These are phyloP conservation scores for Styphnolobium japonicum DNA, from an alignment of 306 rosid species.

Conservation along the genomic window DNA sequence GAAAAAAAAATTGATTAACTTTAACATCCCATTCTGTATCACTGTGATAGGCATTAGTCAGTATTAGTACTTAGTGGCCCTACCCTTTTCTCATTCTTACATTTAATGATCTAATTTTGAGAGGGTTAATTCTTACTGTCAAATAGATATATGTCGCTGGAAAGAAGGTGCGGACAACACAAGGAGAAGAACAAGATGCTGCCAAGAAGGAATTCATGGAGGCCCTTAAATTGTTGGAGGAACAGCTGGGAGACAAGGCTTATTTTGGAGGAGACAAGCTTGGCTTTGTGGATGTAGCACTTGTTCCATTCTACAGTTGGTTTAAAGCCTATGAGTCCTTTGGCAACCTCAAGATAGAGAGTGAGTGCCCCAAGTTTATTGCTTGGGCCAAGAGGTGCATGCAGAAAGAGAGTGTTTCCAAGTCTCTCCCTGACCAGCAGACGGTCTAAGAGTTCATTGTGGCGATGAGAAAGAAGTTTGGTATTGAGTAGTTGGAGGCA, in stretches of 20 bases:
- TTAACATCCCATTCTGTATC: not conserved
- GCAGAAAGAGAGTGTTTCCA: slow-evolving; percentile 24
- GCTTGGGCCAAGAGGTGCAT: slow-evolving; percentile 42
- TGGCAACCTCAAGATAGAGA: slow-evolving; percentile 20
- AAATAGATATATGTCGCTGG: slow-evolving; percentile 13
- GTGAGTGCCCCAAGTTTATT: slow-evolving; percentile 35
- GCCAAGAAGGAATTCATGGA: slow-evolving; percentile 30
- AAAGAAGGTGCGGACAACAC: slow-evolving; percentile 4
- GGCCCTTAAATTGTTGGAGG: slow-evolving; percentile 10
- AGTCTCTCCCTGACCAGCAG: slow-evolving; percentile 26
- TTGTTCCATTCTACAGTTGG: slow-evolving; percentile 18
- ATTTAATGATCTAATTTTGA: not conserved
- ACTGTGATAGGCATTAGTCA: not conserved
- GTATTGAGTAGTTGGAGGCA: not conserved
- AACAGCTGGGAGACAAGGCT: slow-evolving; percentile 14
- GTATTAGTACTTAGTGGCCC: not conserved
- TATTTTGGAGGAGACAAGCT: slow-evolving; percentile 33
- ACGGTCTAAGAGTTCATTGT: slow-evolving; percentile 15
- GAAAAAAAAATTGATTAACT: no score
- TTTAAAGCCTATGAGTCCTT: slow-evolving; percentile 3
- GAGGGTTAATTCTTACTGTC: not conserved
- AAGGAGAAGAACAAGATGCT: slow-evolving; percentile 33
- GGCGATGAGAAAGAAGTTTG: not conserved
- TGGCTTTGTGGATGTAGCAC: slow-evolving; percentile 31
- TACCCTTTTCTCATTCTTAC: not conserved